Percentiles rank a stretch among this genome's conserved stretches.
Conservation (phyloP, 169 alveolate genomes). For the Plasmodium falciparum region DNA sequence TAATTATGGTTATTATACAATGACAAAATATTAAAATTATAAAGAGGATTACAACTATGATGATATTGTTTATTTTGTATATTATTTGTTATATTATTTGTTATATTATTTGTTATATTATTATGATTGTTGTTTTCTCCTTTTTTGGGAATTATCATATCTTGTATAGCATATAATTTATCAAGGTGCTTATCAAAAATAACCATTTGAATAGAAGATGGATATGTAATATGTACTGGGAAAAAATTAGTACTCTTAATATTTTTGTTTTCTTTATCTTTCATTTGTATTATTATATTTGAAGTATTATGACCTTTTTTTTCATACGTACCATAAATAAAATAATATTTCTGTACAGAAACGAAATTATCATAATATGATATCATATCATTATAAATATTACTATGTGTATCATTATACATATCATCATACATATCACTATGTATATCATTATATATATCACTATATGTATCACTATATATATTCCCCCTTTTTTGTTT, state of each 20-base stretch:
- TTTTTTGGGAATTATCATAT: not conserved
- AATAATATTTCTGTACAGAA: slow-evolving; percentile 18
- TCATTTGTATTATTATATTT: slow-evolving; percentile 37
- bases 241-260: slow-evolving; percentile 20
- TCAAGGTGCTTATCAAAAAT: slow-evolving; percentile 26
- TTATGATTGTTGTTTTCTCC: no score
- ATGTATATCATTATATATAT: no score
- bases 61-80: no score
- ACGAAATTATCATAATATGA: slow-evolving; percentile 23
- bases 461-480: not conserved
- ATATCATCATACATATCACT: not conserved
- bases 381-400: not conserved
- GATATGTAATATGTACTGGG: slow-evolving; percentile 64
- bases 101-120: no score
- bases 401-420: not conserved
- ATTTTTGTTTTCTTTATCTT: not conserved
- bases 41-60: no score
- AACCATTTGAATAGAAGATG: slow-evolving; percentile 51
- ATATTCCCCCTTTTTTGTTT: no score
- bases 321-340: slow-evolving; percentile 3
- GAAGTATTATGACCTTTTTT: slow-evolving; percentile 6
- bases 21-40: not conserved
- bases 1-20: slow-evolving; percentile 37
- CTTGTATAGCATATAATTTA: slow-evolving; percentile 17
- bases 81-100: no score